Percentiles rank a stretch among this genome's conserved stretches.
phyloP scores from a whole-genome alignment of 805 yeast genomes.

The Suhomyces emberorum region DNA sequence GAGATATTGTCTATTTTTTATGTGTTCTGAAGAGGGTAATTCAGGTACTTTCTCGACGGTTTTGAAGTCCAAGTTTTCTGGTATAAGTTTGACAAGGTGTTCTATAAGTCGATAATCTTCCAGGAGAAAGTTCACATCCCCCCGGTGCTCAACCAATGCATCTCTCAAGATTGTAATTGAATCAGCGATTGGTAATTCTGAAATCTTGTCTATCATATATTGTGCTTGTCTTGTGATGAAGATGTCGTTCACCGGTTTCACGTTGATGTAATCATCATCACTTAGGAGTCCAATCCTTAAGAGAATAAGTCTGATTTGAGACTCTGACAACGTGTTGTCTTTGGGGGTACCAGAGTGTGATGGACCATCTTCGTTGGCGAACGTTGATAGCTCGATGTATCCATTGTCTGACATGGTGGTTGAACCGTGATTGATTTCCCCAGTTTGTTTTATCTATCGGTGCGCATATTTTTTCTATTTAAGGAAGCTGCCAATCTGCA shows the following conservation, averaged over 20 bases:
- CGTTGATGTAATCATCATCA: slow-evolving; percentile 8
- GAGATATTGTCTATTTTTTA: slow-evolving; percentile 10
- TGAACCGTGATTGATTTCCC: no score
- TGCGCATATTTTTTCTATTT: no score
- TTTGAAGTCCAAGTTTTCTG: slow-evolving; percentile 10
- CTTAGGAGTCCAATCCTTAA: slow-evolving; percentile 10
- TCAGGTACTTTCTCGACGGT: background rate
- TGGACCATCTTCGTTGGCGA: no score
- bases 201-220: slow-evolving; percentile 32
- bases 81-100: slow-evolving; percentile 19
- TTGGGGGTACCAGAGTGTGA: background rate
- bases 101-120: slow-evolving; percentile 35
- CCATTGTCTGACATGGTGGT: no score
- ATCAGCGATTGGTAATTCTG: slow-evolving; percentile 15
- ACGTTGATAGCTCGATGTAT: slow-evolving; percentile 6
- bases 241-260: background rate
- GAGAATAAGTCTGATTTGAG: slow-evolving; percentile 6
- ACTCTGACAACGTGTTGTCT: background rate
- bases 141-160: slow-evolving; percentile 32
- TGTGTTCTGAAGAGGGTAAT: background rate
- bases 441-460: no score
- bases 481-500: no score
- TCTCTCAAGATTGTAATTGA: slow-evolving; percentile 33
- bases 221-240: slow-evolving; percentile 7
- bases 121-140: slow-evolving; percentile 33